Base-by-base conservation (phyloP, 768 basidiomycete genomes). In the Dentipellis sp. region DNA sequence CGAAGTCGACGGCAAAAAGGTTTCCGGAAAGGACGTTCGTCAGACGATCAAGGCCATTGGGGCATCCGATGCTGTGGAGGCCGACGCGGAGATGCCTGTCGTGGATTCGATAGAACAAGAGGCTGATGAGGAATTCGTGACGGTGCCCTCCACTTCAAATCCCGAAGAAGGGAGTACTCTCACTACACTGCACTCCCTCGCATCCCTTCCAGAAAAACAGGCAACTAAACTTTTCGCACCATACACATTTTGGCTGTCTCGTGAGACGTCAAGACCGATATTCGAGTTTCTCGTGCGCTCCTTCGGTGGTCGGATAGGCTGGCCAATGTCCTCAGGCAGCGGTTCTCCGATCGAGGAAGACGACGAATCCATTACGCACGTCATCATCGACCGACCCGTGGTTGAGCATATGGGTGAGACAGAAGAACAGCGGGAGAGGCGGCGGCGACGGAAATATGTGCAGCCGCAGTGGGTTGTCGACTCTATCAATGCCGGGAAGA, bases 381-480 rank as follows among this genome's bases (percentile, higher is more conserved):
- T 98, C 59, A 83, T 99, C 63, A 86, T 97, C 63, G 97, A 99
- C 68, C 80, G 97, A 46, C 95, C 97, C 1, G 59, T 81, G 36
- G 71, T 78, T 10, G 74, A 74, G 59, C 73, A 69, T 59, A 52
- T 65, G 22, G 69, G 76, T 53, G 84, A 82, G 64, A 76, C 78
- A 0, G 61, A 74, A 14, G 81, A 80, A 53, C 81, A 86, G 61
- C 78, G 79, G 62, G 81, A 84, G 62, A 75, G 78, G 45, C 76
- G 83, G 38, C 71, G 77, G 46, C 81, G 81, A 67, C 79, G 93
- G 64, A 92, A 90, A 66, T 91, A 88, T 68, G 79, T 98, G 16
- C 97, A 98, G 69, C 97, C 97, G 10, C 95, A 98, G 69, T 98
- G 97, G 97, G 80, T 97, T 35, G 91, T 92, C 37, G 97, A 99